phyloP scores from a whole-genome alignment of 75 land plant genomes.

The Isoetes taiwanensis region DNA sequence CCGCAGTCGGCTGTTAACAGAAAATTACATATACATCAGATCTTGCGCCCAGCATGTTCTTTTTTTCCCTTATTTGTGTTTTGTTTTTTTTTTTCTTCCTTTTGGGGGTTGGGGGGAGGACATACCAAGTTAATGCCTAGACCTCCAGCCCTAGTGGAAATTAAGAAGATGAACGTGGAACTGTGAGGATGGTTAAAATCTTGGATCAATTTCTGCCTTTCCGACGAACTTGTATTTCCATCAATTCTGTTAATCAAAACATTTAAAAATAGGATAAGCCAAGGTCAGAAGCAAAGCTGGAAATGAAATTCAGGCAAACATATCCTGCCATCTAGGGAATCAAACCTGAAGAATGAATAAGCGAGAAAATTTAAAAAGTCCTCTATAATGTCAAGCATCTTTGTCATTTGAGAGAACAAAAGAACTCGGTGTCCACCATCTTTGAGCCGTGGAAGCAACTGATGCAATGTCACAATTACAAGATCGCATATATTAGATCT shows the following conservation, averaged over 20 bases:
- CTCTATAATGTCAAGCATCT: conserved; percentile 27
- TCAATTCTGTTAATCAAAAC: conserved; percentile 16
- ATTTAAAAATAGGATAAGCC: background rate
- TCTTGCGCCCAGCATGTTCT: too few species aligned
- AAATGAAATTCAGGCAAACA: too few species aligned
- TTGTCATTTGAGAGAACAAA: conserved; percentile 35
- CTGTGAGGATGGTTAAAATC: conserved; percentile 21
- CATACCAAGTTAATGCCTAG: conserved; percentile 35
- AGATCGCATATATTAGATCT: background rate
- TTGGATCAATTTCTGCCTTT: conserved; percentile 19
- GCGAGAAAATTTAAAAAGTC: conserved; percentile 24
- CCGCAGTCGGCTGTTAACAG: conserved; percentile 33
- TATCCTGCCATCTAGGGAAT: too few species aligned
- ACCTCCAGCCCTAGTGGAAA: conserved; percentile 35
- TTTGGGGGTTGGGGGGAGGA: too few species aligned
- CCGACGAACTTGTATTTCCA: conserved; percentile 22
- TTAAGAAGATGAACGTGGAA: conserved; percentile 17
- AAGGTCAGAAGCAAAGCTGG: background rate
- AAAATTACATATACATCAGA: too few species aligned
- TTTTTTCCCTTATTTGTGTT: too few species aligned
- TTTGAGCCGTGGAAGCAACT: conserved; percentile 29
- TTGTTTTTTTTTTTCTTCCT: too few species aligned
- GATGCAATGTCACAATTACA: background rate
- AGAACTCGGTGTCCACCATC: conserved; percentile 25
- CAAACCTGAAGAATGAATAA: conserved; percentile 16